These are phyloP conservation scores for Geranomyces variabilis DNA, from an alignment of 192 early-diverging fungal genomes.

Conservation along the genomic window DNA sequence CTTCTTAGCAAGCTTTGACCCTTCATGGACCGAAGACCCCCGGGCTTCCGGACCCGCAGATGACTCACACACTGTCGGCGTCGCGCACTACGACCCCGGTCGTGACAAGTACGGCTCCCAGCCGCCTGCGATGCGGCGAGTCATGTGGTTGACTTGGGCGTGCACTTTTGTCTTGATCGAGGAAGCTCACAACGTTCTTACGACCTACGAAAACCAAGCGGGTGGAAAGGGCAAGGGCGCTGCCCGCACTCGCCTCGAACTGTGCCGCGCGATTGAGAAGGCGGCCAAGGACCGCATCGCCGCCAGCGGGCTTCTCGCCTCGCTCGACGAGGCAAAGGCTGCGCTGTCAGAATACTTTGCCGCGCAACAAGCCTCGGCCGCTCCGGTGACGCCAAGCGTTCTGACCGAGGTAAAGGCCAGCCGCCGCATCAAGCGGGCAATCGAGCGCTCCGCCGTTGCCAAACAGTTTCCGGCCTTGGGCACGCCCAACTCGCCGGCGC, in stretches of 20 bases:
- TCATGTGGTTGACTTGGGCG: slow-evolving; percentile 29
- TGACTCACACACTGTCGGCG: slow-evolving; percentile 2
- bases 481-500: not conserved
- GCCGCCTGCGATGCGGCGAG: slow-evolving; percentile 15
- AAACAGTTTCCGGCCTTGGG: no score
- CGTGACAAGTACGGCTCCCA: slow-evolving; percentile 30
- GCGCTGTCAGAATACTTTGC: not conserved
- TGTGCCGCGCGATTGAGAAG: no score
- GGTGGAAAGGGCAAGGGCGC: not conserved
- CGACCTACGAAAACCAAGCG: not conserved
- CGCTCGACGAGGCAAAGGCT: not conserved
- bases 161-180: slow-evolving; percentile 26
- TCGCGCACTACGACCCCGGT: slow-evolving; percentile 24
- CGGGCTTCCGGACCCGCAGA: not conserved
- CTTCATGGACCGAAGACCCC: slow-evolving; percentile 5
- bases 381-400: not conserved
- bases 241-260: not conserved
- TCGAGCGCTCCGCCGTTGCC: no score
- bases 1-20: slow-evolving; percentile 3
- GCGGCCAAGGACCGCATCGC: no score
- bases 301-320: not conserved
- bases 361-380: no score
- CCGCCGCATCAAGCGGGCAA: not conserved
- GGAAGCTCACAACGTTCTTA: not conserved
- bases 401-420: not conserved